A percentile compares a stretch with the other conserved stretches of the same genome.
phyloP scores from a whole-genome alignment of 2,329 filamentous ascomycete species.

The Atkinsonella texensis region DNA sequence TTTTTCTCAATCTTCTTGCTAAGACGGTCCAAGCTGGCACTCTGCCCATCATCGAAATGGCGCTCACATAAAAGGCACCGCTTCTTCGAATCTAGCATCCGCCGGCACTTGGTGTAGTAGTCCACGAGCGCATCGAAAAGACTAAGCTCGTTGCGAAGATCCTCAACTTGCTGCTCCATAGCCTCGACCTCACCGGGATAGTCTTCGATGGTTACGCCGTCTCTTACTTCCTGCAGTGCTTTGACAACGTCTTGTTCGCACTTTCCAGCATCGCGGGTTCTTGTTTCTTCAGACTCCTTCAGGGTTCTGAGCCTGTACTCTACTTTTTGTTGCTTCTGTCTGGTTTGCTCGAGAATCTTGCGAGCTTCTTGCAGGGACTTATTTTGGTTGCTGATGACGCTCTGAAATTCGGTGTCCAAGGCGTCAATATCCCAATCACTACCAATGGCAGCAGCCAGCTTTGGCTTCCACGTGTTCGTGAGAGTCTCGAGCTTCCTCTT shows the following conservation, averaged over 20 bases:
- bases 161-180: slow-evolving; percentile 45
- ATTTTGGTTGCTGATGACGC: slow-evolving; percentile 44
- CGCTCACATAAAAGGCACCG: slow-evolving; percentile 68
- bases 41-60: slow-evolving; percentile 48
- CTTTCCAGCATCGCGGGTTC: slow-evolving; percentile 47
- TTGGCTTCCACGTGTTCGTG: slow-evolving; percentile 58
- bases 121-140: slow-evolving; percentile 57
- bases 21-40: slow-evolving; percentile 48
- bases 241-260: slow-evolving; percentile 45
- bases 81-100: slow-evolving; percentile 53
- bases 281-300: slow-evolving; percentile 52
- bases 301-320: slow-evolving; percentile 59
- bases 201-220: slow-evolving; percentile 38
- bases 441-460: slow-evolving; percentile 54
- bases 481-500: slow-evolving; percentile 68
- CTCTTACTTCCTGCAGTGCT: slow-evolving; percentile 33
- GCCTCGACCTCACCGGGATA: slow-evolving; percentile 39
- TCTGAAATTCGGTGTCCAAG: slow-evolving; percentile 60
- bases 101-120: slow-evolving; percentile 59
- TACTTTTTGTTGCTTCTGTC: slow-evolving; percentile 63
- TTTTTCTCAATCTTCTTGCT: slow-evolving; percentile 54
- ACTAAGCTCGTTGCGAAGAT: slow-evolving; percentile 53
- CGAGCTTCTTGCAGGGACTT: slow-evolving; percentile 51
- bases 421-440: slow-evolving; percentile 54
- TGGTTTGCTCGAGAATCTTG: slow-evolving; percentile 55